Evolutionary conservation across 768 basidiomycete species (phyloP), one percentile per base, ranked within the genome.

Genomic region (Tephrocybe sp.): DNA sequence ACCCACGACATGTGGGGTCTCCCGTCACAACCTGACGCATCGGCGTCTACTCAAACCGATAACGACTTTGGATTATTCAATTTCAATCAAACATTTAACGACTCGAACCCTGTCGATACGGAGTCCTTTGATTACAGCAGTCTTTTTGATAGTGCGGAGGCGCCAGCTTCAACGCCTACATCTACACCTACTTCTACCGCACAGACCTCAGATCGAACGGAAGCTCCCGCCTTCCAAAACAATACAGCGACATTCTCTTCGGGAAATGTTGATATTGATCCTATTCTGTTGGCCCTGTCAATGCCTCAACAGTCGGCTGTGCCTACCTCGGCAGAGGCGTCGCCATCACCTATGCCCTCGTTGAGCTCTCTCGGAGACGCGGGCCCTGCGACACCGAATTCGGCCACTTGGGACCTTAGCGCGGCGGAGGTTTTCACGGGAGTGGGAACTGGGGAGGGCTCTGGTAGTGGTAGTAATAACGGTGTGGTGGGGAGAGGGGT

Each of bases 341-440:
- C 54, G 13, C 56, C 54, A 12, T 53, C 58, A 13, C 62, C 61
- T 16, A 60, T 62, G 22, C 59, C 60, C 17, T 73, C 70, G 1
- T 60, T 63, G 40, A 70, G 71, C 42, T 62, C 73, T 0, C 55
- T 61, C 30, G 65, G 64, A n/a, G 70, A 68, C 9, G 50, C 53
- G 11, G 70, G 62, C 32, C 73, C 72, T 2, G 52, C 62, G 16
- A 75, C 74, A 7, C 74, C 75, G 6, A 67, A 54, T 23, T 73
- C 69, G 3, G 65, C 68, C 2, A 55, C 35, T 10, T 74, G 68
- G 68, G 72, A 77, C 42, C 51, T 64, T 22, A 62, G 62, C 13
- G 49, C 56, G 33, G 70, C 71, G 6, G 71, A 70, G 39, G 57
- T 74, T 8, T 61, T 58, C 54, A 54, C 34, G 32, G 54, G 44